Conservation (phyloP, 2,329 filamentous ascomycete genomes). For the Arthrocladium fulminans region DNA sequence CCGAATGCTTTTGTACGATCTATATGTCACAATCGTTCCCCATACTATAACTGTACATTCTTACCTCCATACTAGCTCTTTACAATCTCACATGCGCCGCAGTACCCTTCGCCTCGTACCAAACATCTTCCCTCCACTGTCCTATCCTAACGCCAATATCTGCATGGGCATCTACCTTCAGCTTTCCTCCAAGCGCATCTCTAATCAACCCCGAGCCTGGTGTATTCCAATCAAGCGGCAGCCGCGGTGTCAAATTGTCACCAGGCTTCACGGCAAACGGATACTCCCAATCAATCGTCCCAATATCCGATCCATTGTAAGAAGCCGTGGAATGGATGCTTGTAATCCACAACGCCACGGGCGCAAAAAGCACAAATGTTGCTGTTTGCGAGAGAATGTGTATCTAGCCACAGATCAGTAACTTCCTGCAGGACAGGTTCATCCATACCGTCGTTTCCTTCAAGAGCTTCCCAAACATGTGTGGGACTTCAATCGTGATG, state of each 20-base stretch:
- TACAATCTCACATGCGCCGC: conserved; percentile 54
- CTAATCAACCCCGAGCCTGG: conserved; percentile 67
- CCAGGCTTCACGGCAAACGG: conserved; percentile 73
- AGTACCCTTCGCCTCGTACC: conserved; percentile 62
- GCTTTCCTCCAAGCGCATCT: conserved; percentile 66
- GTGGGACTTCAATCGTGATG: conserved; percentile 58
- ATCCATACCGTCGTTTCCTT: conserved; percentile 63
- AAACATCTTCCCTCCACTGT: conserved; percentile 62
- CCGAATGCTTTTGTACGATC: no score
- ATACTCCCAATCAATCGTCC: conserved; percentile 63
- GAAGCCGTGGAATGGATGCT: conserved; percentile 74
- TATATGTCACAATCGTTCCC: no score
- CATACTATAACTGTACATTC: no score
- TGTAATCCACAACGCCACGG: conserved; percentile 70
- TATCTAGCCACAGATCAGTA: conserved; percentile 38
- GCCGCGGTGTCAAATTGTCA: conserved; percentile 57
- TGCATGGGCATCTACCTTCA: conserved; percentile 72
- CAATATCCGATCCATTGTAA: conserved; percentile 71
- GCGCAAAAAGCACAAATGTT: conserved; percentile 72
- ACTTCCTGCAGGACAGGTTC: no score
- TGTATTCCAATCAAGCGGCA: conserved; percentile 75
- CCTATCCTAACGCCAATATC: conserved; percentile 66
- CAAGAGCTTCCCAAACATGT: conserved; percentile 58
- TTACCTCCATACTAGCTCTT: no score
- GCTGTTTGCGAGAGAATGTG: conserved; percentile 82